Base-by-base conservation (phyloP, 495 filamentous ascomycete genomes). In the Penicillium ucsense region DNA sequence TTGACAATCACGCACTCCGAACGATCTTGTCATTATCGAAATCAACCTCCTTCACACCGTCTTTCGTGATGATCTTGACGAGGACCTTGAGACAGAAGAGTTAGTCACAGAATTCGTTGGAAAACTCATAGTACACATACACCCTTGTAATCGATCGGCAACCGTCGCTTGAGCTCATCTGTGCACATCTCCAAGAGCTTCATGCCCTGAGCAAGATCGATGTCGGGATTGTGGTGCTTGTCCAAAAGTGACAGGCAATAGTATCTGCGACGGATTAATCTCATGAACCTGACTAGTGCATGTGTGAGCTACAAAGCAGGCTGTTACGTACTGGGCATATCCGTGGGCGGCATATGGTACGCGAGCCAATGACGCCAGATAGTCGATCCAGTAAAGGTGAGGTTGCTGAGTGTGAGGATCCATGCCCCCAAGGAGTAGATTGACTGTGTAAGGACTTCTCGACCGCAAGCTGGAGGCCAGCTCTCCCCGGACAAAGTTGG, bases 61-160 rank as follows among this genome's bases (percentile, higher is more conserved):
- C 88, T 74, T 91, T 91, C 35, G 86, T 92, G 52, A 98, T 78
- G 28, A 87, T 84, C 78, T 97, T 97, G 53, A 98, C 91, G 46
- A 82, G 60, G 66, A 92, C 80, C 75, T 79, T 42, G 7, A 27
- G 36, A 53, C 7, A 43, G 43, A 39, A 48, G 31, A 57, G 59
- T 57, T 32, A 49, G 52, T 40, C 35, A 30, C 33, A 31, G 2
- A 3, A 43, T 31, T 6, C 4, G 3, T 9, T 29, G 11, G 20
- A 39, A 12, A 33, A 4, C 8, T 34, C 48, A 20, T 35, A 9
- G 38, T 39, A 20, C 54, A 71, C 74, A 49, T 73, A 84, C 75
- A 10, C 92, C 92, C 74, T 97, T 98, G 79, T 95, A 98, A 67
- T 98, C 92, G 67, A 97, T 86, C 50, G 92, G 92, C 75, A 97